A percentile compares a stretch with the other conserved stretches of the same genome.
These are phyloP conservation scores for Tinospora cordifolia DNA, from an alignment of 164 flowering plant genomes.

Conservation along the genomic window DNA sequence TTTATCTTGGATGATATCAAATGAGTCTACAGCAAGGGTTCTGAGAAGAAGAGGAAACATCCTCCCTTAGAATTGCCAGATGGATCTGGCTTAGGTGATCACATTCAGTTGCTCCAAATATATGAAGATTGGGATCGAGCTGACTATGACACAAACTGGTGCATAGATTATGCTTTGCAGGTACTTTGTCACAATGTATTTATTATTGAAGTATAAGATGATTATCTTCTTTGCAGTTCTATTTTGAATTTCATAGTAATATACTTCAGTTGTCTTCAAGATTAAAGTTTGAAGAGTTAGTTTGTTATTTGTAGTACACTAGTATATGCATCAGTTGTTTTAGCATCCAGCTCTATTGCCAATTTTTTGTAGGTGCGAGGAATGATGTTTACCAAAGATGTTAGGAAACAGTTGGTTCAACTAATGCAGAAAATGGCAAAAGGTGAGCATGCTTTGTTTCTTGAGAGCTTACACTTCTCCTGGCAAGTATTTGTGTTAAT, in stretches of 20 bases:
- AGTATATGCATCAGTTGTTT: too few species aligned
- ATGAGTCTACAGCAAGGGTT: slow-evolving; percentile 35
- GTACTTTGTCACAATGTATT: slow-evolving; percentile 23
- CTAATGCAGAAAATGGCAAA: slow-evolving; percentile 85
- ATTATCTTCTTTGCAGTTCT: neutral
- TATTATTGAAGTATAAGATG: neutral
- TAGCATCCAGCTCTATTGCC: neutral
- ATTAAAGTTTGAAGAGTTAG: neutral
- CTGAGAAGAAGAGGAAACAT: slow-evolving; percentile 80
- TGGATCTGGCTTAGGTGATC: slow-evolving; percentile 97
- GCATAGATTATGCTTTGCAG: slow-evolving; percentile 73
- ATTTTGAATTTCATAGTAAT: neutral
- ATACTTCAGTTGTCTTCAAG: neutral
- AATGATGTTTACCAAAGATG: slow-evolving; percentile 86
- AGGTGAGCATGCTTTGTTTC: slow-evolving; percentile 30
- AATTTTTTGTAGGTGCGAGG: slow-evolving; percentile 61
- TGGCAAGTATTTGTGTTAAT: neutral
- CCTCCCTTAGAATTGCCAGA: slow-evolving; percentile 54
- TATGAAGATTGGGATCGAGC: slow-evolving; percentile 67
- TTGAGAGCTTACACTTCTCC: neutral
- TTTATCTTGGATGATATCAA: neutral
- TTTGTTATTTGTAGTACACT: neutral
- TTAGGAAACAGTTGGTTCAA: slow-evolving; percentile 72
- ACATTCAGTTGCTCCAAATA: slow-evolving; percentile 86
- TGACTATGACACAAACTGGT: slow-evolving; percentile 65